Percentiles rank a stretch among this genome's conserved stretches.
Conservation (phyloP, 495 filamentous ascomycete genomes). For the Apiosordaria backusii region DNA sequence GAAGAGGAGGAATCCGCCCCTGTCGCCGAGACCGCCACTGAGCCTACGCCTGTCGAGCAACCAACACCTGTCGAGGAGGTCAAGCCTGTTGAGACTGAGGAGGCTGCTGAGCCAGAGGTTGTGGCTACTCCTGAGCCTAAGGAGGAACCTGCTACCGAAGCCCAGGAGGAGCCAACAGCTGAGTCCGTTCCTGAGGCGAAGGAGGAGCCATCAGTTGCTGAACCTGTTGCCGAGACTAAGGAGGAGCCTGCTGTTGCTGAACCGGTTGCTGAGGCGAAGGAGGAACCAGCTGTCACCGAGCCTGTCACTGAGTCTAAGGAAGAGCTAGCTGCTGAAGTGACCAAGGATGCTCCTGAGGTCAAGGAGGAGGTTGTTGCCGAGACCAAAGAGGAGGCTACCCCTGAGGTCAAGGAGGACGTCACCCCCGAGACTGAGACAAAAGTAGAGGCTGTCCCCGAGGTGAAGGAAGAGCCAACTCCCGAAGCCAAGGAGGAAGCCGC, state of each 20-base stretch:
- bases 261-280: background rate
- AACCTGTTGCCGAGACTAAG: background rate
- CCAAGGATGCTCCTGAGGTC: conserved; percentile 5
- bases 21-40: background rate
- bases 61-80: background rate
- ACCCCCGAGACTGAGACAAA: background rate
- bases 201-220: background rate
- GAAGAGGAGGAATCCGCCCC: background rate
- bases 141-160: conserved; percentile 1
- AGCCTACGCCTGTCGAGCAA: background rate
- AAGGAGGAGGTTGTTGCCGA: conserved; percentile 2
- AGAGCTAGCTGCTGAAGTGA: conserved; percentile 7
- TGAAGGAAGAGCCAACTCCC: background rate
- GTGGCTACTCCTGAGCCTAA: background rate
- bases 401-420: conserved; percentile 1
- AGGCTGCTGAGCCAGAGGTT: background rate
- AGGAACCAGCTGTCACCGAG: background rate
- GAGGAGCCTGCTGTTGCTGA: background rate
- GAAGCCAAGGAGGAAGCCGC: background rate
- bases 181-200: background rate
- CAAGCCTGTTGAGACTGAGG: conserved; percentile 1
- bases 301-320: conserved; percentile 9
- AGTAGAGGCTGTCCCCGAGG: background rate
- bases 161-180: background rate
- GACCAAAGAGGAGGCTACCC: background rate